Evolutionary conservation across 148 eudicot genomes (phyloP).

Genomic region (Cornus controversa): DNA sequence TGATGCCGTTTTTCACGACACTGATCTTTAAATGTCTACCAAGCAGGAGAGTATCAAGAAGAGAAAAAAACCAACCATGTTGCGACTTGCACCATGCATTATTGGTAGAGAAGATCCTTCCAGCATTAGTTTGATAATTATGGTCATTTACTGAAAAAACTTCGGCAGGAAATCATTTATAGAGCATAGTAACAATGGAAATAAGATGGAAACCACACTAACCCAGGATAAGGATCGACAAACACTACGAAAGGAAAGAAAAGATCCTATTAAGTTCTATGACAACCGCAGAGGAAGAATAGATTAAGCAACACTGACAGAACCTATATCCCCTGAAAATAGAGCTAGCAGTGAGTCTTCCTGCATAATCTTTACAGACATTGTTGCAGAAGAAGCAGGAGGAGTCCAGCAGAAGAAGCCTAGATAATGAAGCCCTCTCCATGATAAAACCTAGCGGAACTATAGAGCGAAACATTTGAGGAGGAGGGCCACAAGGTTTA

Average conservation of each 20-base stretch:
- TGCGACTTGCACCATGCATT: not conserved
- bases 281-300: constrained; percentile 16
- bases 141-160: constrained; percentile 12
- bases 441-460: constrained; percentile 39
- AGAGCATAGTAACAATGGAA: constrained; percentile 21
- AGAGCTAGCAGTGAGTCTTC: constrained; percentile 10
- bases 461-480: constrained; percentile 18
- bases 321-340: constrained; percentile 16
- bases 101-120: constrained; percentile 6
- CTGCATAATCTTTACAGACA: not conserved
- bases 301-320: constrained; percentile 18
- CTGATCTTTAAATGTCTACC: constrained; percentile 7
- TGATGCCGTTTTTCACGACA: not conserved
- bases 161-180: constrained; percentile 22
- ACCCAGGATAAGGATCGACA: constrained; percentile 20
- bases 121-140: constrained; percentile 6
- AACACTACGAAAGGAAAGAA: constrained; percentile 10
- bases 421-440: constrained; percentile 19
- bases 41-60: constrained; percentile 13
- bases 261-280: constrained; percentile 22
- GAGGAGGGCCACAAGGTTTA: constrained; percentile 26
- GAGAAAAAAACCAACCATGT: constrained; percentile 7
- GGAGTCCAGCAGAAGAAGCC: constrained; percentile 12
- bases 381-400: not conserved
- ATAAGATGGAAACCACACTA: constrained; percentile 15